Evolutionary conservation across 495 filamentous ascomycete species (phyloP), one percentile per base, ranked within the genome.

Genomic region (Durotheca rogersii): DNA sequence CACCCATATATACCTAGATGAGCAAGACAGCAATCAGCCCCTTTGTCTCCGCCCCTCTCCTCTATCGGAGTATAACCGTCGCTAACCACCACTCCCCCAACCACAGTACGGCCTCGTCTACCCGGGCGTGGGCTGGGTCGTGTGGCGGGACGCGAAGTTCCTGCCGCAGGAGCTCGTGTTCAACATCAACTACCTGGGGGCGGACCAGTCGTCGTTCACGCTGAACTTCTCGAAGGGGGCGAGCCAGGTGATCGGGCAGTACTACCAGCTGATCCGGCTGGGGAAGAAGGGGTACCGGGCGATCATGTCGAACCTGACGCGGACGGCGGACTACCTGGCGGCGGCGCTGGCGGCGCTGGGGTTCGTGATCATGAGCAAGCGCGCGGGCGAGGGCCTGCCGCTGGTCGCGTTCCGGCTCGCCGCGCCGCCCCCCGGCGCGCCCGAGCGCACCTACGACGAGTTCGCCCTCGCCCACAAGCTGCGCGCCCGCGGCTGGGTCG

Each of bases 161-260:
- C 77, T 96, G 1, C 90, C 90, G 16, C 74, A 91, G 66, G 90
- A 95, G 65, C 83, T 96, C 29, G 88, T 96, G 61, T 96, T 96
- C 81, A 95, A 94, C 77, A 92, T 95, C 78, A 96, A 96, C 73
- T 96, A 96, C 67, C 84, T 96, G 2, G 90, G 90, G 43, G 87
- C 90, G 17, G 89, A 96, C 58, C 90, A 96, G 70, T 83, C 90
- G n/a, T 94, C 88, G 41, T 95, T 95, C 76, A 96, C 90, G n/a
- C 79, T 96, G 41, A 96, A 96, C 75, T 96, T 96, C 76, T 90
- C 85, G 66, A 92, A 93, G 68, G 90, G 90, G 47, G 90, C 90
- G 34, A 84, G 84, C 30, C 90, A 95, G 60, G 83, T 96, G 53
- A 95, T 96, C 62, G 90, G 90, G 21, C 90, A 96, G 68, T 96